These are phyloP conservation scores for Aspergillus sp. DNA, from an alignment of 2,329 filamentous ascomycete genomes.

Conservation along the genomic window DNA sequence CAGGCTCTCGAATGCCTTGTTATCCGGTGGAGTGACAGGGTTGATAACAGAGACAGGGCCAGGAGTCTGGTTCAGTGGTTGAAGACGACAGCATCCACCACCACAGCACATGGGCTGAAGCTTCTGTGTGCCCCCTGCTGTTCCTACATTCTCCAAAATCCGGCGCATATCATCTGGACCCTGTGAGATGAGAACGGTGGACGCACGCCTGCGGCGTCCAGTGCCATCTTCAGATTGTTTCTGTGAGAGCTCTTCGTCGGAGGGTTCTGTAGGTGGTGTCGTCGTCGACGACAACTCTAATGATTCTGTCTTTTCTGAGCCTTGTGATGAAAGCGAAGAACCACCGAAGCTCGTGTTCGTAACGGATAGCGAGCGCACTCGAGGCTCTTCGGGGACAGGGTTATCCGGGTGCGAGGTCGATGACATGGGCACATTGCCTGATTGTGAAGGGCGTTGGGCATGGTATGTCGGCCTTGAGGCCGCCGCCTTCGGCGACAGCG, in stretches of 20 bases:
- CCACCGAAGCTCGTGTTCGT: constrained; percentile 32
- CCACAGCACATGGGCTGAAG: constrained; percentile 65
- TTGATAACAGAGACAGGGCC: constrained; percentile 41
- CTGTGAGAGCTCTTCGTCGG: constrained; percentile 31
- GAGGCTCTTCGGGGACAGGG: constrained; percentile 50
- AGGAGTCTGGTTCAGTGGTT: constrained; percentile 51
- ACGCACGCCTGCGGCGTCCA: constrained; percentile 42
- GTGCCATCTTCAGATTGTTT: constrained; percentile 20
- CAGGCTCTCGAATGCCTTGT: constrained; percentile 78
- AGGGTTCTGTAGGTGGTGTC: constrained; percentile 45
- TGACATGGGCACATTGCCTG: constrained; percentile 35
- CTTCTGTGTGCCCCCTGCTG: constrained; percentile 56
- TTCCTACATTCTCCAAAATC: constrained; percentile 54
- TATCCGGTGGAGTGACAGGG: constrained; percentile 66
- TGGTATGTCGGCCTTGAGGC: constrained; percentile 21
- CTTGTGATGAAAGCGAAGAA: constrained; percentile 29
- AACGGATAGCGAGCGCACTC: constrained; percentile 37
- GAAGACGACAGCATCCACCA: constrained; percentile 63
- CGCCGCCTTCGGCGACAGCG: constrained; percentile 25
- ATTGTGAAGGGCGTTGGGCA: constrained; percentile 23
- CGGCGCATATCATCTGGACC: constrained; percentile 59
- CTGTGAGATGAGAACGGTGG: constrained; percentile 55
- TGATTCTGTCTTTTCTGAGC: constrained; percentile 38
- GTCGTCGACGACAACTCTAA: constrained; percentile 40
- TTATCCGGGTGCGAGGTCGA: constrained; percentile 48